Percentiles rank a stretch among this genome's conserved stretches.
Evolutionary conservation across 106 monocot species (phyloP).

Genomic region (Acorus gramineus): DNA sequence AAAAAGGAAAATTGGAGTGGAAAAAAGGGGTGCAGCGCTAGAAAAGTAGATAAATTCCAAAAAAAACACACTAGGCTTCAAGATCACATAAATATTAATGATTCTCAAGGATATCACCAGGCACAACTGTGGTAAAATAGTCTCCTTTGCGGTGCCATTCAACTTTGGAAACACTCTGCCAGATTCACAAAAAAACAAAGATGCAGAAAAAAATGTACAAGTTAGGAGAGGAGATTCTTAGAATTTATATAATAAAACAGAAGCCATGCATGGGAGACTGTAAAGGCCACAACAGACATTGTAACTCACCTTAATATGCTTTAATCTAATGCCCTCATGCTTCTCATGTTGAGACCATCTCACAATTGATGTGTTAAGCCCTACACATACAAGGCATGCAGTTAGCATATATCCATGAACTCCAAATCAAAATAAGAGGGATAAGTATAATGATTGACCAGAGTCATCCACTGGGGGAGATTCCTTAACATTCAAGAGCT

Average conservation of each 20-base stretch:
- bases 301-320: conserved; percentile 66
- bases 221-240: neutral
- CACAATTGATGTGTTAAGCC: conserved; percentile 33
- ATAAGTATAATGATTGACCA: conserved; percentile 25
- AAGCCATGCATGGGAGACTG: neutral
- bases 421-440: neutral
- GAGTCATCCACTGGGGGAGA: conserved; percentile 22
- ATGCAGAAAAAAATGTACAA: neutral
- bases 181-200: neutral
- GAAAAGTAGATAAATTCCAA: too few relatives aligned
- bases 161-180: conserved; percentile 65
- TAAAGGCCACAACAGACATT: neutral
- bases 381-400: conserved; percentile 12
- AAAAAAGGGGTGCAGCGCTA: neutral
- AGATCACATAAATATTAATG: neutral
- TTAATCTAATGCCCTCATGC: conserved; percentile 58
- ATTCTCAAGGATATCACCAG: conserved; percentile 86
- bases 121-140: conserved; percentile 86
- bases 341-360: conserved; percentile 65
- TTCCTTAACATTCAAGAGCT: conserved; percentile 43
- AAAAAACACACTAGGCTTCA: too few relatives aligned
- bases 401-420: conserved; percentile 6
- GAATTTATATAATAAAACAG: neutral
- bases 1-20: neutral
- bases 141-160: conserved; percentile 98